Percentiles rank a stretch among this genome's conserved stretches.
Evolutionary conservation across 345 rosid species (phyloP).

Genomic region (Microcos paniculata): DNA sequence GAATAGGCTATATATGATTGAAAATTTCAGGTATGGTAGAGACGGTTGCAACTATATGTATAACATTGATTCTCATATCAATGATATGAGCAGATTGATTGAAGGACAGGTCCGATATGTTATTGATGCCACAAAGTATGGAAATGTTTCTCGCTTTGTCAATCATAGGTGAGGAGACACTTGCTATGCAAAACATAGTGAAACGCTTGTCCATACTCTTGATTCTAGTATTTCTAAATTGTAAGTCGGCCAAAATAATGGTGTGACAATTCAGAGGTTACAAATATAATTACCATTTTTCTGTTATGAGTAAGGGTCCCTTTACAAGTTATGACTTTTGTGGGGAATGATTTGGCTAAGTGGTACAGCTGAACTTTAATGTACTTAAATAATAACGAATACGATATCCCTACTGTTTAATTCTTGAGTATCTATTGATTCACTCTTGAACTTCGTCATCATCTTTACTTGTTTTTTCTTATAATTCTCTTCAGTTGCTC

Average conservation of each 20-base stretch:
- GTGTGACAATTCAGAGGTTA: background rate
- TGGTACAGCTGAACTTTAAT: constrained; percentile 2
- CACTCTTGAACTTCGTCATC: background rate
- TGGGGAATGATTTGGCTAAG: background rate
- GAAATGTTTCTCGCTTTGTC: constrained; percentile 86
- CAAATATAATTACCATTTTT: background rate
- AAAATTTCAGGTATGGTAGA: constrained; percentile 55
- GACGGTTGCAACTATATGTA: constrained; percentile 65
- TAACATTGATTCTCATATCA: constrained; percentile 60
- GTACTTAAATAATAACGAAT: background rate
- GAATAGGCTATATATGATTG: constrained; percentile 3
- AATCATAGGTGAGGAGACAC: constrained; percentile 77
- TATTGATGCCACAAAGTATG: constrained; percentile 78
- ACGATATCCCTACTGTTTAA: constrained; percentile 1
- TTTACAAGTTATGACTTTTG: background rate
- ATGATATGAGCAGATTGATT: constrained; percentile 80
- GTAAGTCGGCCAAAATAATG: constrained; percentile 5
- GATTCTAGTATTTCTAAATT: background rate
- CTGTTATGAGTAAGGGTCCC: background rate
- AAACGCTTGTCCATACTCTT: background rate
- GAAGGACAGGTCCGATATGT: constrained; percentile 59
- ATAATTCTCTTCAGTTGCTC: constrained; percentile 57
- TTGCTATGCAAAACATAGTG: background rate
- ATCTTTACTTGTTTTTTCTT: background rate
- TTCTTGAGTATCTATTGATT: constrained; percentile 4